Evolutionary conservation across 768 basidiomycete genomes (phyloP).

Genomic region (Lyophyllum atratum): DNA sequence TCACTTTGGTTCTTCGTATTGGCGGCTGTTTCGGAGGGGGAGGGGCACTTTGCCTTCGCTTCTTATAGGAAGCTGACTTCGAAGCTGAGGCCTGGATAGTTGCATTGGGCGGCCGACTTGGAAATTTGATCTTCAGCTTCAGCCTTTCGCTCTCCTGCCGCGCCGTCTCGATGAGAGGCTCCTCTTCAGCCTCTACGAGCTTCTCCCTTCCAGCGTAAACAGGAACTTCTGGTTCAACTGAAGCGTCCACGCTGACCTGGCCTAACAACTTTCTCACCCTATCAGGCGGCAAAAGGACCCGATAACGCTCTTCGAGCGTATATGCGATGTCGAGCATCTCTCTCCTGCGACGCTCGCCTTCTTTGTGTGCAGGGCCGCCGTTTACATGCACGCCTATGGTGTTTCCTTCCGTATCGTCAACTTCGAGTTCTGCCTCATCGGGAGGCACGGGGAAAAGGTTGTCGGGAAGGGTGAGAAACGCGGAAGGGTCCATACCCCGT

Average conservation of each 20-base stretch:
- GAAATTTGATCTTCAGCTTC: conserved; percentile 39
- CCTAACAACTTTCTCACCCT: conserved; percentile 37
- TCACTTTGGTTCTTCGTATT: neutral
- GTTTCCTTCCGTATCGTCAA: conserved; percentile 26
- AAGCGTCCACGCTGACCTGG: conserved; percentile 15
- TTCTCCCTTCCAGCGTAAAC: conserved; percentile 21
- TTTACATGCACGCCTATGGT: conserved; percentile 37
- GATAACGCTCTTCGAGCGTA: conserved; percentile 70
- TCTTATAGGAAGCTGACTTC: conserved; percentile 25
- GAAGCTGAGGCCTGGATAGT: conserved; percentile 25
- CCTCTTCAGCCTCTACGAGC: conserved; percentile 32
- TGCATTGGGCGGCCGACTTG: conserved; percentile 14
- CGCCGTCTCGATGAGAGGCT: conserved; percentile 20
- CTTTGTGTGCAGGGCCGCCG: conserved; percentile 40
- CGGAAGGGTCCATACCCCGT: conserved; percentile 66
- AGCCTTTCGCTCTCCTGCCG: conserved; percentile 34
- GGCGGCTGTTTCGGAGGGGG: conserved; percentile 19
- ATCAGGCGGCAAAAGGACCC: conserved; percentile 72
- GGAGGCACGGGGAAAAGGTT: conserved; percentile 51
- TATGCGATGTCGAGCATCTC: conserved; percentile 75
- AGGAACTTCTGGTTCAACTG: conserved; percentile 26
- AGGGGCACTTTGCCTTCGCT: conserved; percentile 19
- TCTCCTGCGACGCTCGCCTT: conserved; percentile 74
- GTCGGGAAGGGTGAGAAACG: conserved; percentile 66
- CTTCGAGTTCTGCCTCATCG: conserved; percentile 22